Base-by-base conservation (phyloP, 2,329 filamentous ascomycete species). In the Pseudogymnoascus sp. region DNA sequence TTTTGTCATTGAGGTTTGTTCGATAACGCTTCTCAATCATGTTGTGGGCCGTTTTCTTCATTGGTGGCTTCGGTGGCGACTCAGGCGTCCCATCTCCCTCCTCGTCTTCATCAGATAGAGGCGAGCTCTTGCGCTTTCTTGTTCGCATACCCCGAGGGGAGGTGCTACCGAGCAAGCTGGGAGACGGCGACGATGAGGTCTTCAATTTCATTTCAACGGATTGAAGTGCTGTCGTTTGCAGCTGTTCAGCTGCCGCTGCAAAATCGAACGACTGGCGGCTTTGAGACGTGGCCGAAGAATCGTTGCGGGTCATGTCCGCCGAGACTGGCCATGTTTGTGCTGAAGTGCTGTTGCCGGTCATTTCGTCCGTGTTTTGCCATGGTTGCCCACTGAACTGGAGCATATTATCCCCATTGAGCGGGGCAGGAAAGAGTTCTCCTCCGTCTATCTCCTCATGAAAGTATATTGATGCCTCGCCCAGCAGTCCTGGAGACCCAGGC, bases 21-120 rank as follows among this genome's bases (percentile, higher is more conserved):
- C 90, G 86, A 75, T 93, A 93, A 63, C 90, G 81, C 78, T 93
- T 93, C 76, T 93, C 90, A 67, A 93, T 91, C 76, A 93, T 89
- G 76, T 92, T 93, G 77, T 93, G 90, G 7, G 89, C 88, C 34
- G 89, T 89, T 78, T 92, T 93, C 78, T 91, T 92, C 16, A 81
- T 76, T 0, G 81, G 81, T 46, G 76, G 78, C 68, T 73, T 64
- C 4, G 61, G 63, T 4, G 37, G 42, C 2, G 28, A 12, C 10
- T 56, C 50, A 11, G 59, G 59, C 6, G 59, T 36, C 16, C 8
- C 38, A 3, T 11, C 18, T 11, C 44, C 59, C 3, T 61, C 36
- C 3, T 61, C 36, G 5, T 44, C 59, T n/a, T 61, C 36, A 5
- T 44, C 59, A 6, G n/a, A 18, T 34, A 38, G 38, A 4, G 38